Evolutionary conservation across 176 grass and related monocot genomes (phyloP), one percentile per base, ranked within the genome.

Genomic region (Ensete glaucum): DNA sequence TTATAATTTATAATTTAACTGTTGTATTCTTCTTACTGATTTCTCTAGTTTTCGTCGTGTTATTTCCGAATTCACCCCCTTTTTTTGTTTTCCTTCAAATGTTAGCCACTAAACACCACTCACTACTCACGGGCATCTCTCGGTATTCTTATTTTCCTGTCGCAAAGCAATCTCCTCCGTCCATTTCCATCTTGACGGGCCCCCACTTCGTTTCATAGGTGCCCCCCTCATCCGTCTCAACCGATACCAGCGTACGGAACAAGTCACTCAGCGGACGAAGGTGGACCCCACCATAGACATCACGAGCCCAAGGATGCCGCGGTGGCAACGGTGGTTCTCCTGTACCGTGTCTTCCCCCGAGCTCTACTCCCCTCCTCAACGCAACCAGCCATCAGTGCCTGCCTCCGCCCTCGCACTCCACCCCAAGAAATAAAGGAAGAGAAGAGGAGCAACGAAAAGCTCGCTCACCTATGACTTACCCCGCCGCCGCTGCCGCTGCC

Each of bases 401-500:
- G 8, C 62, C 24, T 21, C 24, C 62, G 9, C 60, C 22, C n/a
- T 24, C 63, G 3, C 26, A 10, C 63, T 65, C 5, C 22, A 43
- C 34, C 34, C 2, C 21, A 65, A 65, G 27, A 23, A 25, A 2
- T 23, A 63, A 22, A 25, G 22, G 9, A 63, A 2, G 9, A 63
- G n/a, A 63, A 20, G 5, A 23, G 60, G n/a, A 10, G 10, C 1
- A 59, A 59, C 56, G 20, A 65, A 26, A 26, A 65, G 17, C 23
- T 25, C 22, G 63, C 10, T 27, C 13, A 27, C 63, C 62, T 23
- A 66, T 27, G 60, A 66, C 60, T 54, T 53, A 59, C 20, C 68
- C 59, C 79, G 16, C 67, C 78, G 57, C 57, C 73, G 76, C 67
- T 56, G 79, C 57, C 56, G 60, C 81, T 72, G 52, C 48, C 53